Evolutionary conservation across 148 eudicot species (phyloP).

Genomic region (Dysphania ambrosioides): DNA sequence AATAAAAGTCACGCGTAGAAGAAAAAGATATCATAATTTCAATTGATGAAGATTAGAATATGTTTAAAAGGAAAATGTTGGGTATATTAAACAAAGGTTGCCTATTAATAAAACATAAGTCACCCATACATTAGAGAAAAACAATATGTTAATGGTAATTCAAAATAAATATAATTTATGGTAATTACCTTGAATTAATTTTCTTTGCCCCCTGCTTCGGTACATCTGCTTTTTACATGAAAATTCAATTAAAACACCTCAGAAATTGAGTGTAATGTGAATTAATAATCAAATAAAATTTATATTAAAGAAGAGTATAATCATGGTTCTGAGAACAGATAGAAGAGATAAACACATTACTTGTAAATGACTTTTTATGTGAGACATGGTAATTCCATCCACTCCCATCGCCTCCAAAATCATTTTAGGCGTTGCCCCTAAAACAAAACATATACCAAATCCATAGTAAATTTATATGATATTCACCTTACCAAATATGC

Average conservation of each 20-base stretch:
- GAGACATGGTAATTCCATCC: slow-evolving; percentile 15
- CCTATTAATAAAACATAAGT: too few relatives aligned
- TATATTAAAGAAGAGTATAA: neutral
- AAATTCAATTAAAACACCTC: neutral
- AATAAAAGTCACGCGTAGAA: too few relatives aligned
- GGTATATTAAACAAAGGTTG: too few relatives aligned
- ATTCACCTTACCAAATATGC: too few relatives aligned
- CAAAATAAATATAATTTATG: too few relatives aligned
- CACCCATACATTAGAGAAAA: neutral
- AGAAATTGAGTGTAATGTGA: neutral
- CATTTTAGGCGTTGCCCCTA: slow-evolving; percentile 25
- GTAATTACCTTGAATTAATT: slow-evolving; percentile 16
- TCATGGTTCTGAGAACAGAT: neutral
- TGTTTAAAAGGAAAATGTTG: too few relatives aligned
- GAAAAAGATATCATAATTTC: too few relatives aligned
- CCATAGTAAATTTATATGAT: neutral
- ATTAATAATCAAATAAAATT: neutral
- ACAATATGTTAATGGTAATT: neutral
- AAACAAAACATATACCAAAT: neutral
- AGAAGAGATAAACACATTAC: neutral
- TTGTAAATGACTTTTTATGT: slow-evolving; percentile 32
- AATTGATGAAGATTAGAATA: too few relatives aligned
- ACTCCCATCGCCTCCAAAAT: slow-evolving; percentile 18
- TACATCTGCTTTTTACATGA: slow-evolving; percentile 17
- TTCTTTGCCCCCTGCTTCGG: neutral